Base-by-base conservation (phyloP, 1,139 yeast species). In the Debaryomycetaceae sp. region DNA sequence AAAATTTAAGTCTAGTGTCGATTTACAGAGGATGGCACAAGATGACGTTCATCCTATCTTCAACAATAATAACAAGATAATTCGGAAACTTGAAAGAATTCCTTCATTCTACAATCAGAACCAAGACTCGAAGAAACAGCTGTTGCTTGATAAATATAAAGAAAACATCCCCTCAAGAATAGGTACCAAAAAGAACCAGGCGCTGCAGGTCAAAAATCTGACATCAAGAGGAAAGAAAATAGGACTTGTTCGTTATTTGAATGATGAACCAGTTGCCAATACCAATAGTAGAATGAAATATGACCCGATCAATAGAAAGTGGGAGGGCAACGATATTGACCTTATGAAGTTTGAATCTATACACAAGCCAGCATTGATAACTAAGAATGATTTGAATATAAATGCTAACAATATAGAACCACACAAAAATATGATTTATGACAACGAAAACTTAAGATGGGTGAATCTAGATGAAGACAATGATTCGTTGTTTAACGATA, bases 291-390 rank as follows among this genome's bases (percentile, higher is more conserved):
- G 59, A 39, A 84, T 83, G 90, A 72, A 66, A 42, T 83, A 72
- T 52, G 81, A 84, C 52, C 74, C 82, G 5, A 58, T 58, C 13
- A 69, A 73, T 34, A 72, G 71, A 46, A 63, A 65, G 37, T 84
- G 90, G 90, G 89, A 83, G 57, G 90, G 90, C 4, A 84, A 84
- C 54, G 86, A 83, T 40, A 68, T 69, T 20, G 87, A 81, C 37
- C 63, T 80, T 42, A 60, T 74, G 43, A 68, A 72, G 47, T 81
- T 81, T 55, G 81, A 78, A 38, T 57, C 51, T 23, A 44, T 58
- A 42, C 57, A 56, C 24, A 66, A 62, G 45, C 75, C 75, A 1
- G 62, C 70, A 9, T 58, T 71, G 37, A 70, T 72, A 11, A 70
- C 74, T 4, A 53, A 57, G 34, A 57, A 59, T 24, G 75, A 69